Evolutionary conservation across 75 land plant genomes (phyloP), one percentile per base, ranked within the genome.

Genomic region (Adiantum capillusveneris): DNA sequence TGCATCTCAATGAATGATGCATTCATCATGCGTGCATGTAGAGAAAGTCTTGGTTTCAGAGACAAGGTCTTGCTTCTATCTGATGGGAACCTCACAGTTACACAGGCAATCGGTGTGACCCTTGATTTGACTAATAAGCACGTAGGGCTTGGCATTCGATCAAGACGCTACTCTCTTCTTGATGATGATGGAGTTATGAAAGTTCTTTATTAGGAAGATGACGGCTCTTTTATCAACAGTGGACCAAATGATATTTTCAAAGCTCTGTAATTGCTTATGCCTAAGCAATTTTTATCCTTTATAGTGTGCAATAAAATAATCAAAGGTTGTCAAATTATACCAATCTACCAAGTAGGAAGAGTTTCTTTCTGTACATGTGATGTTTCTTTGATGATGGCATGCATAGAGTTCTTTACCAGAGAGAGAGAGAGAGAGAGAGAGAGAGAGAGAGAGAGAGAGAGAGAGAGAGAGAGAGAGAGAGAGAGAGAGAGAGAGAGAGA

Each of bases 1-100:
- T 90, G 93, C 66, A 56, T 90, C 43, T 71, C 93, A 11, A 94
- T 90, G 53, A 90, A 90, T 67, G 96, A 90, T 43, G 94, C 85
- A 3, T 90, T 90, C 57, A 94, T 90, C 28, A 72, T 87, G 85
- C 70, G 66, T 72, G 93, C 88, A 30, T 90, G 96, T 94, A 73
- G 79, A 70, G 69, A 81, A 67, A 63, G 65, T 31, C 61, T 84
- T 1, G 68, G 73, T n/a, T 56, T 88, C 31, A 70, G 73, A 0
- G 96, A 84, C 53, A 79, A 90, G 62, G 87, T 88, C 36, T 49
- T 88, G 27, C 50, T 84, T 63, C 65, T 90, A 17, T 79, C 82
- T 1, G 96, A 90, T 48, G 96, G 96, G 18, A 84, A 84, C 27
- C 68, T 75, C 19, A 72, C 76, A 0, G 84, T 84, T 65, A 87